These are phyloP conservation scores for Avena atlantica DNA, from an alignment of 176 grass and related monocot species.

Conservation along the genomic window DNA sequence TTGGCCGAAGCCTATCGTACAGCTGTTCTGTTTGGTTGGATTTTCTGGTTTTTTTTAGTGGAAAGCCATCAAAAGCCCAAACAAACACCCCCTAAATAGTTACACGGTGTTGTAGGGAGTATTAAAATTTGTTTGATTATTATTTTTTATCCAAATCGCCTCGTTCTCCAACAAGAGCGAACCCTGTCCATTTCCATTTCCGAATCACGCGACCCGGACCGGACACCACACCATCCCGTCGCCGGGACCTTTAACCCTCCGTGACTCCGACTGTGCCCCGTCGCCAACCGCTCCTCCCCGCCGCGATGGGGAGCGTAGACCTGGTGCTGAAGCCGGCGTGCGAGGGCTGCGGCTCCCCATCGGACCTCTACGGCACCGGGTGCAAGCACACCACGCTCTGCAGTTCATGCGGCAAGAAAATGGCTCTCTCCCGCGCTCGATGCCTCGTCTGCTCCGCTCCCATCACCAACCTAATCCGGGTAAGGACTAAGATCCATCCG, in stretches of 20 bases:
- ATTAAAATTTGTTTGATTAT: too few relatives aligned
- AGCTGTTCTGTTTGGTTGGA: too few relatives aligned
- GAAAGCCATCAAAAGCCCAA: too few relatives aligned
- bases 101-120: too few relatives aligned
- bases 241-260: not conserved
- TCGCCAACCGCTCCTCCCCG: not conserved
- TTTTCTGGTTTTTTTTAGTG: too few relatives aligned
- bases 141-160: too few relatives aligned
- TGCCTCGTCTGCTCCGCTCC: constrained; percentile 72
- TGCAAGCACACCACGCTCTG: constrained; percentile 99
- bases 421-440: constrained; percentile 66
- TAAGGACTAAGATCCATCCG: constrained; percentile 31
- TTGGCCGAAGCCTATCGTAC: too few relatives aligned
- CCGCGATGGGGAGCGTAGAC: constrained; percentile 56
- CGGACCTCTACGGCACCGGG: constrained; percentile 85
- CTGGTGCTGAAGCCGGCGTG: constrained; percentile 87
- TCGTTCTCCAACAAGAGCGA: not conserved
- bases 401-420: constrained; percentile 80
- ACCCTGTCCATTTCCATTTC: not conserved
- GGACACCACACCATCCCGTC: constrained; percentile 2
- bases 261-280: not conserved
- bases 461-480: constrained; percentile 86
- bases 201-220: constrained; percentile 9
- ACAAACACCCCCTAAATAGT: too few relatives aligned
- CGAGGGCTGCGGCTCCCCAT: constrained; percentile 74